phyloP scores from a whole-genome alignment of 129 eudicot genomes.

The Saposhnikovia divaricata region DNA sequence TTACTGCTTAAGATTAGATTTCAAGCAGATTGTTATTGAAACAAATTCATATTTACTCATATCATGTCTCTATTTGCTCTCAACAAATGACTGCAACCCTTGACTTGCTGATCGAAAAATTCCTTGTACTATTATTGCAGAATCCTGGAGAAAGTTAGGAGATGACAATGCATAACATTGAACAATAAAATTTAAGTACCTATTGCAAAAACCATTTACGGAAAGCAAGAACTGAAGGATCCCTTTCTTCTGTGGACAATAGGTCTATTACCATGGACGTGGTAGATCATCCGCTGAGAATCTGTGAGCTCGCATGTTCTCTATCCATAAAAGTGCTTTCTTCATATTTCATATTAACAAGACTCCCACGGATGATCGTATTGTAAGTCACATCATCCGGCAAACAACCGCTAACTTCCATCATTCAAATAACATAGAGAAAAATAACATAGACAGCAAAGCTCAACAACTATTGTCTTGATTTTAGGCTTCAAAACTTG shows the following conservation, averaged over 20 bases:
- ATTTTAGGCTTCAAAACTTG: not conserved
- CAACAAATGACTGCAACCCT: too few relatives aligned
- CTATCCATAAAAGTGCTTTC: not conserved
- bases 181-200: not conserved
- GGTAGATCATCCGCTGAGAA: not conserved
- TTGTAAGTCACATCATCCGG: conserved; percentile 16
- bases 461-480: not conserved
- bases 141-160: too few relatives aligned
- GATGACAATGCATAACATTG: too few relatives aligned
- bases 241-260: not conserved
- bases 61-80: too few relatives aligned
- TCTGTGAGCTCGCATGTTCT: not conserved
- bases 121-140: too few relatives aligned
- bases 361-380: conserved; percentile 25
- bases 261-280: not conserved
- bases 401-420: too few relatives aligned
- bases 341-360: not conserved
- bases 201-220: not conserved
- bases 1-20: too few relatives aligned
- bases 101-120: too few relatives aligned
- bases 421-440: too few relatives aligned
- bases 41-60: too few relatives aligned
- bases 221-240: not conserved
- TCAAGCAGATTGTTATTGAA: too few relatives aligned
- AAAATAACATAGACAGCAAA: too few relatives aligned